Evolutionary conservation across 352 stramenopile species (phyloP).

Genomic region (Thraustochytrium striatum): DNA sequence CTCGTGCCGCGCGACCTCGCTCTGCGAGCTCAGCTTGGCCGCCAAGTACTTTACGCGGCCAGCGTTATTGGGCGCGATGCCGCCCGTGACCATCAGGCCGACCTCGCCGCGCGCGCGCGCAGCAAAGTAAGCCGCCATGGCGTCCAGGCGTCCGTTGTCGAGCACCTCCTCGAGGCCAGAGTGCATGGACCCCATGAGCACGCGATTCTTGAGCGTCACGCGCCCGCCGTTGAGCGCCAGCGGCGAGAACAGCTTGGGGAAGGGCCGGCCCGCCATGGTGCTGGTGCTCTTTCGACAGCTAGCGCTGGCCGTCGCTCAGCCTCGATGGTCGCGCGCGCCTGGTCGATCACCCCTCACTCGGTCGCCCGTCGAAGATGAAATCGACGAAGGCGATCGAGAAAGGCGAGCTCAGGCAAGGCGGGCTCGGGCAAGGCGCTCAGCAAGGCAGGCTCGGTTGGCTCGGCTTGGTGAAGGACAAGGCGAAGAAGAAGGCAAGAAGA

Average conservation of each 20-base stretch:
- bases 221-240: slow-evolving; percentile 68
- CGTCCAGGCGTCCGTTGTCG: slow-evolving; percentile 56
- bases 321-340: too few relatives aligned
- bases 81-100: slow-evolving; percentile 88
- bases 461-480: too few relatives aligned
- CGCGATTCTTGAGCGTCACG: slow-evolving; percentile 73
- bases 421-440: too few relatives aligned
- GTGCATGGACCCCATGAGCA: slow-evolving; percentile 86
- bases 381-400: too few relatives aligned
- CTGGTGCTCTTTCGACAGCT: too few relatives aligned
- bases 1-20: slow-evolving; percentile 80
- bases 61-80: slow-evolving; percentile 85
- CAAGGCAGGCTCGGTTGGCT: too few relatives aligned
- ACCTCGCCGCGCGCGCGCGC: slow-evolving; percentile 84
- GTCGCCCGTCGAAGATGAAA: too few relatives aligned
- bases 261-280: slow-evolving; percentile 43
- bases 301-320: too few relatives aligned
- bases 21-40: slow-evolving; percentile 81
- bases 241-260: slow-evolving; percentile 68
- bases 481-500: too few relatives aligned
- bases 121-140: slow-evolving; percentile 88
- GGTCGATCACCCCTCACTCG: too few relatives aligned
- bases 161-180: slow-evolving; percentile 78
- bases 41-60: slow-evolving; percentile 86
- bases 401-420: too few relatives aligned